Conservation (phyloP, 2,329 filamentous ascomycete species). For the Pseudogymnoascus sp. region DNA sequence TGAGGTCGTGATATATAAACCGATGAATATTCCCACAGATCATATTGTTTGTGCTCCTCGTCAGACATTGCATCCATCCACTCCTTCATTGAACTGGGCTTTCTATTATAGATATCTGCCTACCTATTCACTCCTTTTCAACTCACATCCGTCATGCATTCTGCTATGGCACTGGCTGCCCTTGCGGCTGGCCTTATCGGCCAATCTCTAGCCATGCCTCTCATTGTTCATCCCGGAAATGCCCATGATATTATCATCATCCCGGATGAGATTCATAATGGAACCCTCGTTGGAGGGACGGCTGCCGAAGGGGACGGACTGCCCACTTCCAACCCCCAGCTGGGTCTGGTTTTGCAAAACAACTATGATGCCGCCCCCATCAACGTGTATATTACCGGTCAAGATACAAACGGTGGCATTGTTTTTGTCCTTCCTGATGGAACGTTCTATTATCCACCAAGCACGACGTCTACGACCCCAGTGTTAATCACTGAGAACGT, state of each 20-base stretch:
- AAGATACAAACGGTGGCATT: conserved; percentile 30
- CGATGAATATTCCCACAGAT: background rate
- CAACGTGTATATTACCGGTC: conserved; percentile 1
- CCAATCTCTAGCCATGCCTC: background rate
- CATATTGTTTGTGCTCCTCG: background rate
- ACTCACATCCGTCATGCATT: background rate
- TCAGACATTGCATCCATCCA: background rate
- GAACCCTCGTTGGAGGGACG: conserved; percentile 1
- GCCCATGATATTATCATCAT: background rate
- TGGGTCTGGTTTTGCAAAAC: background rate
- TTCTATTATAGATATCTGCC: background rate
- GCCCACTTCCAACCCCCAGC: background rate
- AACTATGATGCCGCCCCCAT: background rate
- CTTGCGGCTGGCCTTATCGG: background rate
- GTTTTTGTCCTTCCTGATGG: conserved; percentile 60
- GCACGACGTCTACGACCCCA: conserved; percentile 43
- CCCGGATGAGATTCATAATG: background rate
- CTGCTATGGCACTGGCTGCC: background rate
- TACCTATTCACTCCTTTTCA: background rate
- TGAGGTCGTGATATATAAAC: background rate
- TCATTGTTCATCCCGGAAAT: background rate
- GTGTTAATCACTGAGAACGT: conserved; percentile 47
- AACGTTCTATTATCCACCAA: conserved; percentile 54
- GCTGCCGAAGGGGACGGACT: background rate
- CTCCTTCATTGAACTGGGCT: background rate